Evolutionary conservation across 768 basidiomycete species (phyloP), one percentile per base, ranked within the genome.

Genomic region (Lactarius quietus): DNA sequence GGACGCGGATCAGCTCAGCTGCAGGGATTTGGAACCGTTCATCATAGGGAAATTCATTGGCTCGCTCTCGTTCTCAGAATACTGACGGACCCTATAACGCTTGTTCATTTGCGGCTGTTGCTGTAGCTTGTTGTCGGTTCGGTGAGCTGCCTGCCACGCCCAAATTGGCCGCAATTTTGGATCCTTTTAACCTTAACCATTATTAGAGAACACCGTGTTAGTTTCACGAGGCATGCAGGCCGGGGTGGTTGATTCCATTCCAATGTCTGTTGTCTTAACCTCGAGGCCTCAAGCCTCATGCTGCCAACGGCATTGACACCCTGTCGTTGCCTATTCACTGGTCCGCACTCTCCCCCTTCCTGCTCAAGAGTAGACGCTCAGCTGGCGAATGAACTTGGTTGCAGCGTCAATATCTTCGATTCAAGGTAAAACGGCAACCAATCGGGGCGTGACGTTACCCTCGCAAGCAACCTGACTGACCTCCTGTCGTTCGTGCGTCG

Each of bases 361-460:
- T 56, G 43, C 53, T 39, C 41, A n/a, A 55, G 52, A 31, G 35
- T 54, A 29, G 15, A 36, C 35, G 7, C 20, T 33, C 4, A 35
- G 5, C 28, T n/a, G 29, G 41, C n/a, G 28, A 26, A 48, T 31
- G 54, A 55, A 59, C 41, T 10, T 53, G 31, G 31, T 7, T 45
- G n/a, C 43, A 56, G 28, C 59, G 1, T 57, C 36, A 39, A 36
- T 54, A 33, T 26, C 31, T 51, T 23, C 28, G 53, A 61, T 29
- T 5, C 59, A 61, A 57, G 20, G 36, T 61, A 23, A 28, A 33
- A 61, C 36, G 45, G 64, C 55, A 61, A 10, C 15, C 23, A 61
- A 61, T 57, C 59, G 45, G 23, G 29, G n/a, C n/a, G 43, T 36
- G 48, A 35, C 63, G 39, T 59, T 54, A 45, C 52, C 17, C 23